phyloP scores from a whole-genome alignment of 495 filamentous ascomycete genomes.

The Aspergillus asperescens region DNA sequence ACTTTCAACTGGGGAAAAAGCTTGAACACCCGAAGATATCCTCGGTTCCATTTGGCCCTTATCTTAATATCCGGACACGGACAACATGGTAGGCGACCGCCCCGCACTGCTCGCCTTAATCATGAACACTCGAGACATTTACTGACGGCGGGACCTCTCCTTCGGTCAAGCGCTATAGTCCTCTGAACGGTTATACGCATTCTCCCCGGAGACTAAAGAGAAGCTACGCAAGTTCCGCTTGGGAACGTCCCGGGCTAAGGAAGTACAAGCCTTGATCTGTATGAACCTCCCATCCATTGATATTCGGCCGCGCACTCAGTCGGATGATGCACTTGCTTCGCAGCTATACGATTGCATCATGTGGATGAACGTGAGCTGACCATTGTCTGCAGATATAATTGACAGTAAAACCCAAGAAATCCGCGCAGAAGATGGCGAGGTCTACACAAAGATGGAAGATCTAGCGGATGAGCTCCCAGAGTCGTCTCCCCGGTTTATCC shows the following conservation, averaged over 20 bases:
- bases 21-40: background rate
- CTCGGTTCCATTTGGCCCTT: background rate
- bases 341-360: background rate
- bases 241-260: slow-evolving; percentile 78
- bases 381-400: slow-evolving; percentile 48
- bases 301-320: background rate
- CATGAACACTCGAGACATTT: background rate
- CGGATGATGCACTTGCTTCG: background rate
- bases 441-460: slow-evolving; percentile 73
- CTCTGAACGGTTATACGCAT: slow-evolving; percentile 80
- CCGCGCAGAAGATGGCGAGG: slow-evolving; percentile 63
- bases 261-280: slow-evolving; percentile 91
- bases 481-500: slow-evolving; percentile 78
- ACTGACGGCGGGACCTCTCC: slow-evolving; percentile 7
- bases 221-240: slow-evolving; percentile 90
- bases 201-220: slow-evolving; percentile 81
- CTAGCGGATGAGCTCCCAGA: slow-evolving; percentile 90
- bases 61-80: background rate
- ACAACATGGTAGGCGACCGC: slow-evolving; percentile 17
- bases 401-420: slow-evolving; percentile 86
- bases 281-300: slow-evolving; percentile 34
- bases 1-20: background rate
- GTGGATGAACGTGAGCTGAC: slow-evolving; percentile 5
- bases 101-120: slow-evolving; percentile 6
- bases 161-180: slow-evolving; percentile 48